phyloP scores from a whole-genome alignment of 495 filamentous ascomycete species.

The Aspergillus steynii region DNA sequence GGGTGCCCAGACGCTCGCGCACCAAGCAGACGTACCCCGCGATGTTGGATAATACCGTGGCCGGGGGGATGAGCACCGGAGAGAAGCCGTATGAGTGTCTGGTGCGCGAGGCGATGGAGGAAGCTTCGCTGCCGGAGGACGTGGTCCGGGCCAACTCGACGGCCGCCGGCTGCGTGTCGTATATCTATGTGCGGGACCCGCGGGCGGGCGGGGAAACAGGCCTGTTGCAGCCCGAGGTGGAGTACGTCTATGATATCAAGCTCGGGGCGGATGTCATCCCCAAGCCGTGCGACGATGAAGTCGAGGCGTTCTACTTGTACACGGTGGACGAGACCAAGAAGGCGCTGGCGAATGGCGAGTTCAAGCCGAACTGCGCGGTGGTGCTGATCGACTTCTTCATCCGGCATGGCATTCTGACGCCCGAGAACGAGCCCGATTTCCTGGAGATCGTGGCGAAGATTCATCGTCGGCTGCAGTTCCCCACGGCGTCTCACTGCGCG shows the following conservation, averaged over 20 bases:
- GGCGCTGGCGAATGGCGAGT: slow-evolving; percentile 68
- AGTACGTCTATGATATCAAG: slow-evolving; percentile 91
- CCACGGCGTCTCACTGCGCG: slow-evolving; percentile 49
- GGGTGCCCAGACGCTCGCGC: slow-evolving; percentile 75
- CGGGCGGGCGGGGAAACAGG: slow-evolving; percentile 82
- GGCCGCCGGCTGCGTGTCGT: slow-evolving; percentile 72
- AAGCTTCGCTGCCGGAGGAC: slow-evolving; percentile 76
- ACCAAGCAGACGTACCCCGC: slow-evolving; percentile 82
- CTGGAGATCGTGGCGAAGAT: slow-evolving; percentile 72
- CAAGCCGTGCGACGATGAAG: slow-evolving; percentile 80
- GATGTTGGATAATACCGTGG: slow-evolving; percentile 93
- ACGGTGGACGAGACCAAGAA: slow-evolving; percentile 72
- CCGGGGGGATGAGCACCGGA: slow-evolving; percentile 80
- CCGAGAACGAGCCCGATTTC: slow-evolving; percentile 81
- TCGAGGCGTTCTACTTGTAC: slow-evolving; percentile 78
- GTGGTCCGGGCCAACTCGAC: slow-evolving; percentile 61
- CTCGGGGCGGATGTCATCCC: slow-evolving; percentile 66
- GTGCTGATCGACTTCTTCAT: slow-evolving; percentile 89
- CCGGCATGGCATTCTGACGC: slow-evolving; percentile 76
- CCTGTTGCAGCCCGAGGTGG: slow-evolving; percentile 86
- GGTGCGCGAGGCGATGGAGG: slow-evolving; percentile 83
- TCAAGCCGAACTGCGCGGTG: slow-evolving; percentile 92
- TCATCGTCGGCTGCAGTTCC: slow-evolving; percentile 82
- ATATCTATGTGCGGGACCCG: slow-evolving; percentile 77
- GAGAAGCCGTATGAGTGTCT: slow-evolving; percentile 77